A percentile compares a stretch with the other conserved stretches of the same genome.
phyloP scores from a whole-genome alignment of 495 filamentous ascomycete genomes.

The Penicillium chermesinum region DNA sequence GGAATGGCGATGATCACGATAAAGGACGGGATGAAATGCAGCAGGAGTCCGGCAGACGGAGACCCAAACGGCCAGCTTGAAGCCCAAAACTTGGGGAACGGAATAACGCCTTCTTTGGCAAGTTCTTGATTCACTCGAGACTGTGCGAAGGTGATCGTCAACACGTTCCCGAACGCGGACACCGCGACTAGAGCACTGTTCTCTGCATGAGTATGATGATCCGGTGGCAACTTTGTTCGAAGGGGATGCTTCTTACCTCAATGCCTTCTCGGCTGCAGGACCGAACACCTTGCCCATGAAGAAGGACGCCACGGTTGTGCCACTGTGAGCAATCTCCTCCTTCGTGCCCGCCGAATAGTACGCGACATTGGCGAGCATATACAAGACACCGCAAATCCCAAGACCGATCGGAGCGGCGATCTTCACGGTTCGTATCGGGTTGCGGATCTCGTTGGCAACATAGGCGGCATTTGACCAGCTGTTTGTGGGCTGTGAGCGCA shows the following conservation, averaged over 20 bases:
- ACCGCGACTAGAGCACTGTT: slow-evolving; percentile 50
- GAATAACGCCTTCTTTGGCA: slow-evolving; percentile 60
- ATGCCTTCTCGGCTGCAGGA: slow-evolving; percentile 19
- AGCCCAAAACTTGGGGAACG: slow-evolving; percentile 55
- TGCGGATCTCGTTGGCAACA: slow-evolving; percentile 65
- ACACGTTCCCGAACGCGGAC: slow-evolving; percentile 62
- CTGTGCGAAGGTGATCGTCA: slow-evolving; percentile 65
- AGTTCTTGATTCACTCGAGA: slow-evolving; percentile 61
- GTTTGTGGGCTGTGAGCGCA: too few relatives aligned
- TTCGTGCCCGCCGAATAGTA: slow-evolving; percentile 61
- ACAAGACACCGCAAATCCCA: slow-evolving; percentile 52
- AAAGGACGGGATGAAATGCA: slow-evolving; percentile 60
- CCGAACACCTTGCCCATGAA: slow-evolving; percentile 65
- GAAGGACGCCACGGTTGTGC: slow-evolving; percentile 57
- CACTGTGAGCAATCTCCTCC: slow-evolving; percentile 57
- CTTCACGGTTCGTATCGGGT: slow-evolving; percentile 61
- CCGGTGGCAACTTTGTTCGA: too few relatives aligned
- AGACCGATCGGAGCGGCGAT: slow-evolving; percentile 56
- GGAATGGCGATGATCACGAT: slow-evolving; percentile 58
- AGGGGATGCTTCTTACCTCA: slow-evolving; percentile 20
- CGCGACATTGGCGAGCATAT: slow-evolving; percentile 61
- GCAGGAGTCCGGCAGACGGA: slow-evolving; percentile 54
- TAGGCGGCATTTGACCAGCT: slow-evolving; percentile 60
- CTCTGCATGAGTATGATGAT: too few relatives aligned
- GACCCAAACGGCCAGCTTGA: slow-evolving; percentile 60